Evolutionary conservation across 2,329 filamentous ascomycete species (phyloP).

Genomic region (Aspergillus pseudoterreus): DNA sequence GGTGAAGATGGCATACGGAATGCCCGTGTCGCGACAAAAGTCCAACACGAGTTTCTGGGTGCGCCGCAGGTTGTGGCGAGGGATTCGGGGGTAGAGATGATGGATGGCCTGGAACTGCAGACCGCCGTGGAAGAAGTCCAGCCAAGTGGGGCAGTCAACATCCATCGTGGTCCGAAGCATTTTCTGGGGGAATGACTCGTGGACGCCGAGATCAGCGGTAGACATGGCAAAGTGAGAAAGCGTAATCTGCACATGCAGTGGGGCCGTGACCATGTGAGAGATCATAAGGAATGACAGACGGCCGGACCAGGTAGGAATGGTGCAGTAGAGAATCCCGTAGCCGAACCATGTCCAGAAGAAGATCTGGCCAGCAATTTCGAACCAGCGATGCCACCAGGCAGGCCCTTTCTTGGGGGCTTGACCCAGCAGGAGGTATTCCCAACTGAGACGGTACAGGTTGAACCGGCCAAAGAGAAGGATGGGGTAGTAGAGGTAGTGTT

Average conservation of each 20-base stretch:
- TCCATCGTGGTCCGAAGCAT: slow-evolving; percentile 95
- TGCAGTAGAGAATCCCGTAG: slow-evolving; percentile 72
- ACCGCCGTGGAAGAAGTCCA: slow-evolving; percentile 85
- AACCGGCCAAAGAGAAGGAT: slow-evolving; percentile 78
- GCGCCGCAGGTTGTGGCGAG: slow-evolving; percentile 74
- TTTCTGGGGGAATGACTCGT: slow-evolving; percentile 83
- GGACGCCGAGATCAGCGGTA: slow-evolving; percentile 75
- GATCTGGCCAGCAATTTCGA: slow-evolving; percentile 71
- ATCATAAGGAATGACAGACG: slow-evolving; percentile 73
- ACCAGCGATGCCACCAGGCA: slow-evolving; percentile 76
- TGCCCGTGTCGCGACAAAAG: slow-evolving; percentile 76
- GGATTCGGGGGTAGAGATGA: slow-evolving; percentile 78
- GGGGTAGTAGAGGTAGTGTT: slow-evolving; percentile 79
- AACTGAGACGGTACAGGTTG: slow-evolving; percentile 80
- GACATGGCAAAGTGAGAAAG: slow-evolving; percentile 93
- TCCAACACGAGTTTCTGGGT: slow-evolving; percentile 73
- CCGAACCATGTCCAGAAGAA: slow-evolving; percentile 89
- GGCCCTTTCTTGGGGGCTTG: slow-evolving; percentile 70
- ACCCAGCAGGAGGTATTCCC: slow-evolving; percentile 68
- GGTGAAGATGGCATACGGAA: slow-evolving; percentile 81
- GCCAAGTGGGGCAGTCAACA: slow-evolving; percentile 80
- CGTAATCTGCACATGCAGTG: slow-evolving; percentile 85
- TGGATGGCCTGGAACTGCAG: slow-evolving; percentile 88
- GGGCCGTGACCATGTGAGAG: slow-evolving; percentile 76
- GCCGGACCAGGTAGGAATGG: slow-evolving; percentile 64